These are phyloP conservation scores for Nemania sp. DNA, from an alignment of 2,329 filamentous ascomycete genomes.

Conservation along the genomic window DNA sequence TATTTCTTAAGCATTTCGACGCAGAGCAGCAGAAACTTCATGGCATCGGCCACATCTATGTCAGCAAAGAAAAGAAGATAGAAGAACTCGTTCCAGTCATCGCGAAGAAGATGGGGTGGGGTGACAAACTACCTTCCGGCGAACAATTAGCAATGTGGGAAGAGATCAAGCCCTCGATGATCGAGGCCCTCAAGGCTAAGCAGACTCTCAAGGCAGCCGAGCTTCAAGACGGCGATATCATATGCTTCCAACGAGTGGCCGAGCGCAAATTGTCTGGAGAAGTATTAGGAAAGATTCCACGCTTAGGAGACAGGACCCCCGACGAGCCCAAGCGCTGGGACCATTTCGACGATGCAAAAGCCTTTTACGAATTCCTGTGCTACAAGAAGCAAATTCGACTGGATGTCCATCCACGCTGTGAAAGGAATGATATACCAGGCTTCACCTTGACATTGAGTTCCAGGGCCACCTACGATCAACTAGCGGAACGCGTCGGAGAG, in stretches of 20 bases:
- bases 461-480: constrained; percentile 87
- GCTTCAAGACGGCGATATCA: constrained; percentile 94
- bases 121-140: constrained; percentile 68
- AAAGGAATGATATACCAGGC: constrained; percentile 60
- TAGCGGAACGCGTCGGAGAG: constrained; percentile 82
- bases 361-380: constrained; percentile 92
- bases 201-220: constrained; percentile 88
- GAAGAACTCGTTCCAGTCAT: constrained; percentile 81
- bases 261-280: constrained; percentile 52
- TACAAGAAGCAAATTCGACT: constrained; percentile 83
- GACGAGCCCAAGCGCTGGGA: constrained; percentile 53
- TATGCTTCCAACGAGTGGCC: constrained; percentile 80
- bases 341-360: constrained; percentile 70
- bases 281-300: constrained; percentile 46
- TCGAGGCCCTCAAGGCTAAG: constrained; percentile 91
- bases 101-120: constrained; percentile 83
- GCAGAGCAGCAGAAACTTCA: constrained; percentile 72
- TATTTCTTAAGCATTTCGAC: constrained; percentile 95
- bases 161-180: constrained; percentile 98
- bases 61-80: constrained; percentile 85
- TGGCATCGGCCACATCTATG: constrained; percentile 83
- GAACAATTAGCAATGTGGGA: constrained; percentile 77
- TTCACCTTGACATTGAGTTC: constrained; percentile 82
- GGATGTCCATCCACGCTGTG: constrained; percentile 66
- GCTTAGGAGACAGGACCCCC: constrained; percentile 45